Evolutionary conservation across 1,284 basidiomycete species (phyloP).

Genomic region (Fistulinella staudtii): DNA sequence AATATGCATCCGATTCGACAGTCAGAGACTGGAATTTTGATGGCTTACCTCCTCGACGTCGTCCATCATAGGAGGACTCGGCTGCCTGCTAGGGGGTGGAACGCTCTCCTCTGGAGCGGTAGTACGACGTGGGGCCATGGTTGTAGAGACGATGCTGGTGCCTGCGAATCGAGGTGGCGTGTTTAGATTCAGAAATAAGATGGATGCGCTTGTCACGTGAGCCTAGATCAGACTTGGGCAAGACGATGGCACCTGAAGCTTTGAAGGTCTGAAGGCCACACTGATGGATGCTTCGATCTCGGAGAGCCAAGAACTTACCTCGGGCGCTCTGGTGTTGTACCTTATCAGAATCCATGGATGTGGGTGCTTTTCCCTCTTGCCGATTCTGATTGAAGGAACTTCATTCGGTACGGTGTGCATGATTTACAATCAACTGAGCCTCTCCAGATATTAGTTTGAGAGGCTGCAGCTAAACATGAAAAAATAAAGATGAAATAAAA

Average conservation of each 20-base stretch:
- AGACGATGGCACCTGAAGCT: background rate
- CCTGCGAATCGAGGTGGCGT: background rate
- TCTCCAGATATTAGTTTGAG: background rate
- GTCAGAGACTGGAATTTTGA: background rate
- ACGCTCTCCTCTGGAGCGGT: slow-evolving; percentile 25
- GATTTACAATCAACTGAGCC: too few relatives aligned
- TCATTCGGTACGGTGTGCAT: too few relatives aligned
- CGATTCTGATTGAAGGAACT: too few relatives aligned
- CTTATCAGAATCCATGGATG: too few relatives aligned
- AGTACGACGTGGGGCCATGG: slow-evolving; percentile 30
- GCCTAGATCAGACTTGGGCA: slow-evolving; percentile 5
- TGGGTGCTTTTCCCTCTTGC: too few relatives aligned
- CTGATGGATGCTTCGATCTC: background rate
- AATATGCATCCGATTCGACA: background rate
- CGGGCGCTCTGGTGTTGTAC: too few relatives aligned
- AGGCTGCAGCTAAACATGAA: background rate
- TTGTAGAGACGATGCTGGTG: background rate
- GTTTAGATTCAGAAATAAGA: slow-evolving; percentile 4
- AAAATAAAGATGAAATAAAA: background rate
- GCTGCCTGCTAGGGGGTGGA: slow-evolving; percentile 37
- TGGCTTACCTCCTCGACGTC: slow-evolving; percentile 42
- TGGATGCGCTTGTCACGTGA: slow-evolving; percentile 22
- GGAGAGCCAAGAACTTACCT: background rate
- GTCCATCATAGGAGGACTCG: slow-evolving; percentile 37
- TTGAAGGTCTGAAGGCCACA: too few relatives aligned